Evolutionary conservation across 2,329 filamentous ascomycete species (phyloP), one percentile per base, ranked within the genome.

Genomic region (Botryotinia narcissicola): DNA sequence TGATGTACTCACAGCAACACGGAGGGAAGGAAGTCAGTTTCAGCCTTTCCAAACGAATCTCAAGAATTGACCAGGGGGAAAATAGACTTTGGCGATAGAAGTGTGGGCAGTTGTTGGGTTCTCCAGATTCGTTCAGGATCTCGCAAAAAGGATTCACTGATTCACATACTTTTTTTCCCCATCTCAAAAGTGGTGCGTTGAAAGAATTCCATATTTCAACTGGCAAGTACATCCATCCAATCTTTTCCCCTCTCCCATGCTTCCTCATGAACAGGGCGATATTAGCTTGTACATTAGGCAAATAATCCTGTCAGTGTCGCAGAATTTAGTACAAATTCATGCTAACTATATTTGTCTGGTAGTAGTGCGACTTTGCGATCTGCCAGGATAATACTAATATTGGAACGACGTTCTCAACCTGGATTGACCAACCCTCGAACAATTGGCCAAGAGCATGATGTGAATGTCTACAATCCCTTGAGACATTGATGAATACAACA

Each of bases 371-470:
- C 54, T 66, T 42, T 44, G 32, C 20, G 25, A 73, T 42, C 64
- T 61, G 40, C 64, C 40, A 42, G 71, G 63, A 60, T 68, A 73
- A 51, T 44, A 62, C 54, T 42, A 22, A 73, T 42, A 60, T 61
- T 73, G 54, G 57, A 64, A n/a, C 60, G 35, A 42, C 37, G 9
- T 7, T 62, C 35, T 62, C 35, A n/a, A 62, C 35, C 35, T 62
- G 60, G 60, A 62, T 62, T 37, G 25, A 62, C 37, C 60, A 62
- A 70, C 60, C 63, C 25, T 67, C 67, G 29, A 75, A 77, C 63
- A 46, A 73, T 75, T 72, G 75, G 61, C 75, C 77, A 76, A 68
- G 59, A 69, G 75, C 77, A 81, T 80, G 74, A 79, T 79, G 78
- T 75, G 40, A 75, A 75, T 63, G 62, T 75, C 64, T 73, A 70